A percentile compares a stretch with the other conserved stretches of the same genome.
phyloP scores from a whole-genome alignment of 1,284 basidiomycete species.

The Fomes fomentarius region DNA sequence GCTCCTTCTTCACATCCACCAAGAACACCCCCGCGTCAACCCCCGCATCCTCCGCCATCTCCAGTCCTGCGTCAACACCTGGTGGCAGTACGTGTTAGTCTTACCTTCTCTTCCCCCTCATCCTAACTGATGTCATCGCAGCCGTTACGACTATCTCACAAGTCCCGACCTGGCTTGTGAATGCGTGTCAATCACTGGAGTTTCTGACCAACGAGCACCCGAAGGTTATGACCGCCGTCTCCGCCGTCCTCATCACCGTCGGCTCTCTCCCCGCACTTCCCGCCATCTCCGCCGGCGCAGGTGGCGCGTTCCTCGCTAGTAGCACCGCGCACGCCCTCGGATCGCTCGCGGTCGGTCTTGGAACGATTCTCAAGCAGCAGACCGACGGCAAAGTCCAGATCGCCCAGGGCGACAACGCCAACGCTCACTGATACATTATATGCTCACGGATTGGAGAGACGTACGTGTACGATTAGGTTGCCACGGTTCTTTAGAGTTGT shows the following conservation, averaged over 20 bases:
- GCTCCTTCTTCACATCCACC: constrained; percentile 21
- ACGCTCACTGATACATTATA: too few species aligned
- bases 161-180: constrained; percentile 73
- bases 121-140: constrained; percentile 22
- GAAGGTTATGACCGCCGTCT: constrained; percentile 71
- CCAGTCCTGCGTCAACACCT: constrained; percentile 30
- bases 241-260: constrained; percentile 75
- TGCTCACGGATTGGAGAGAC: not conserved
- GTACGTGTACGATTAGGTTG: constrained; percentile 3
- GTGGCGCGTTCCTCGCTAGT: constrained; percentile 70
- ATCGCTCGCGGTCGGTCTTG: constrained; percentile 73
- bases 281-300: constrained; percentile 63
- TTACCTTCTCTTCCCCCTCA: not conserved
- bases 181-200: constrained; percentile 73
- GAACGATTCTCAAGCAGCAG: constrained; percentile 45
- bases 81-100: constrained; percentile 32
- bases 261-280: constrained; percentile 74
- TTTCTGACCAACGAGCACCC: constrained; percentile 75
- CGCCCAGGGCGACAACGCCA: constrained; percentile 7
- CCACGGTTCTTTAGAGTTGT: not conserved
- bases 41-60: constrained; percentile 21
- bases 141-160: constrained; percentile 57
- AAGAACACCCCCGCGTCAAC: constrained; percentile 19
- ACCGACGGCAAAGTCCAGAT: constrained; percentile 26
- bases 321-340: constrained; percentile 75